These are phyloP conservation scores for Zalerion maritima DNA, from an alignment of 495 filamentous ascomycete genomes.

Conservation along the genomic window DNA sequence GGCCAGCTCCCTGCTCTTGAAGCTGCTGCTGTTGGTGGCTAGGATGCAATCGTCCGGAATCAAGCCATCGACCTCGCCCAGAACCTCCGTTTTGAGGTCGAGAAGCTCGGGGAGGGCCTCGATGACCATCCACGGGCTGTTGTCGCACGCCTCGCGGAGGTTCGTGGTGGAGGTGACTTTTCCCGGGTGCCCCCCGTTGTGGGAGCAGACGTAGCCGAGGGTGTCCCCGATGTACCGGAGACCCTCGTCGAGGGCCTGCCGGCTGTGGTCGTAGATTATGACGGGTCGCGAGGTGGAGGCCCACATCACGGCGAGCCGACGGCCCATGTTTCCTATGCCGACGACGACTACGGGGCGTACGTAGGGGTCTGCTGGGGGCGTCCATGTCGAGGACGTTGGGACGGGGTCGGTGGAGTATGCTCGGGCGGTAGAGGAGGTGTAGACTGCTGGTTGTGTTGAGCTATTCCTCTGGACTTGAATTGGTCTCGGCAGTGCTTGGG, in stretches of 20 bases:
- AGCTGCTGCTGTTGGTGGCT: slow-evolving; percentile 36
- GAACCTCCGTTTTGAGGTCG: slow-evolving; percentile 31
- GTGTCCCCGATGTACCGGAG: slow-evolving; percentile 22
- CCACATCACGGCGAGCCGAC: slow-evolving; percentile 22
- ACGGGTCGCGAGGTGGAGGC: slow-evolving; percentile 20
- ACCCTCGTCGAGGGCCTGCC: slow-evolving; percentile 12
- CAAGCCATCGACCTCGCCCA: slow-evolving; percentile 30
- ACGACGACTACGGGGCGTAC: slow-evolving; percentile 21
- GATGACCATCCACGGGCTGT: slow-evolving; percentile 32
- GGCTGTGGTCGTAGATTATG: slow-evolving; percentile 21
- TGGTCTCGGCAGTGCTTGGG: too few species aligned
- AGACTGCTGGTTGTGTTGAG: too few species aligned
- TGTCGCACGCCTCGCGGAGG: slow-evolving; percentile 8
- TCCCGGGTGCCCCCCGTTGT: slow-evolving; percentile 15
- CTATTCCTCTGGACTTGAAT: too few species aligned
- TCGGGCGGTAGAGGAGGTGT: too few species aligned
- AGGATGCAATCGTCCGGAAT: slow-evolving; percentile 33
- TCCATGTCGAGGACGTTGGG: too few species aligned
- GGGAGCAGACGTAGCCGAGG: slow-evolving; percentile 16
- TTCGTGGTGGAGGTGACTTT: slow-evolving; percentile 17
- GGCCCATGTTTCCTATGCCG: slow-evolving; percentile 22
- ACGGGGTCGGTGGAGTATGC: too few species aligned
- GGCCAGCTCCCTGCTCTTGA: slow-evolving; percentile 30
- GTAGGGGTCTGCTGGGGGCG: slow-evolving; percentile 13
- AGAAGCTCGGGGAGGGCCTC: slow-evolving; percentile 42